Evolutionary conservation across 2,329 filamentous ascomycete species (phyloP), one percentile per base, ranked within the genome.

Genomic region (Calycina herbarum): DNA sequence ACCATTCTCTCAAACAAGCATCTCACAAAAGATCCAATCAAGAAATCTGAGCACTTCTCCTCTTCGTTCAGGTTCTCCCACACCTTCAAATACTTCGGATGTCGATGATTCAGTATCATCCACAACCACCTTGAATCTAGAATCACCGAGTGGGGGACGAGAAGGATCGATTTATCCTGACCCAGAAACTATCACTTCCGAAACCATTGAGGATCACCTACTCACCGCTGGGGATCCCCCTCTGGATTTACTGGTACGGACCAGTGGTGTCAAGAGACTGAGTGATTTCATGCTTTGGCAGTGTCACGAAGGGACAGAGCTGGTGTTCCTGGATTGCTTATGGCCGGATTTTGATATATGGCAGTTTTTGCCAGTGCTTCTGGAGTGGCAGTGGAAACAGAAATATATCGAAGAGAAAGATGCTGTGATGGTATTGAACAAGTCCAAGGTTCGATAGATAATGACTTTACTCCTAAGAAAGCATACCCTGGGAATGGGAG

Each of bases 211-310:
- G 63, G 86, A 88, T 67, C 93, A 97, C 79, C 92, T 96, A 80
- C 95, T 96, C 79, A 98, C 94, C 3, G 86, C 90, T 59, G 87
- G 88, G 62, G 89, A 91, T 68, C 95, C 95, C 17, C 95, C 95
- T 0, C 81, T 98, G 54, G 95, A 99, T 75, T 84, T 99, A 13
- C 88, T 99, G 63, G 85, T 99, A 61, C 88, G 95, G 61, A 99
- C 95, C 4, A 97, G 93, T 68, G 94, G 94, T 33, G 95, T 99
- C 15, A 90, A 94, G 77, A 86, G 95, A 59, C 82, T 99, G 66
- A 97, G 93, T 75, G 95, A 99, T 77, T 99, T 98, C 74, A 95
- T 99, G 94, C 87, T 99, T 40, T 99, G 95, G 95, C 95, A 99
- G 79, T 95, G 92, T 73, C 94, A 98, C 75, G 87, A 97, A 75